Evolutionary conservation across 176 grass and related monocot genomes (phyloP).

Genomic region (Oryza glumipatula): DNA sequence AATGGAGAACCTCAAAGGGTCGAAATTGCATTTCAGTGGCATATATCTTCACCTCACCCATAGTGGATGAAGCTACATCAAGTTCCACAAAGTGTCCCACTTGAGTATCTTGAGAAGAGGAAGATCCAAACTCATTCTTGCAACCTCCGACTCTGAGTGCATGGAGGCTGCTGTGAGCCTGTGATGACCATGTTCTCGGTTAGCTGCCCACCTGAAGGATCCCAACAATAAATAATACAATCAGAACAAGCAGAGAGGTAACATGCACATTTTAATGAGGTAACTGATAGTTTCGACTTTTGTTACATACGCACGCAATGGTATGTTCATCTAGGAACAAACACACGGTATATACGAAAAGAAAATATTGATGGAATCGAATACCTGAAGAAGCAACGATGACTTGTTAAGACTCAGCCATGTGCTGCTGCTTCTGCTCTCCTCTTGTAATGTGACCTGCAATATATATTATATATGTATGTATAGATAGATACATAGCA

Average conservation of each 20-base stretch:
- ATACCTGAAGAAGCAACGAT: conserved; percentile 22
- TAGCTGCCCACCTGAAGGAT: background rate
- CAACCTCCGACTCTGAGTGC: background rate
- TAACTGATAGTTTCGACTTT: no score
- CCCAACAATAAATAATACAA: background rate
- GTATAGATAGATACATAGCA: no score
- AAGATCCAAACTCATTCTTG: conserved; percentile 37
- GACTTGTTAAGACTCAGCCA: background rate
- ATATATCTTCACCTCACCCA: conserved; percentile 61
- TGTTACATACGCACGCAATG: no score
- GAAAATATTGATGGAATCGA: background rate
- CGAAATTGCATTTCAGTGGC: conserved; percentile 46
- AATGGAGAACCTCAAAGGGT: conserved; percentile 50
- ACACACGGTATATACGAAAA: background rate
- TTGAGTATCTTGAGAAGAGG: conserved; percentile 21
- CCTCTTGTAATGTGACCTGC: no score
- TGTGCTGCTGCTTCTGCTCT: no score
- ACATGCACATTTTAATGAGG: background rate
- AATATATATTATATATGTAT: no score
- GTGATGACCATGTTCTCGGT: conserved; percentile 3
- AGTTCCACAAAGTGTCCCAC: conserved; percentile 38
- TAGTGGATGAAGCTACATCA: conserved; percentile 62
- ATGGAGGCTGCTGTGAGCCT: background rate
- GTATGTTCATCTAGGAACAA: background rate
- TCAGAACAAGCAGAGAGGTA: background rate